Conservation (phyloP, 768 basidiomycete species). For the Collybia sp. region DNA sequence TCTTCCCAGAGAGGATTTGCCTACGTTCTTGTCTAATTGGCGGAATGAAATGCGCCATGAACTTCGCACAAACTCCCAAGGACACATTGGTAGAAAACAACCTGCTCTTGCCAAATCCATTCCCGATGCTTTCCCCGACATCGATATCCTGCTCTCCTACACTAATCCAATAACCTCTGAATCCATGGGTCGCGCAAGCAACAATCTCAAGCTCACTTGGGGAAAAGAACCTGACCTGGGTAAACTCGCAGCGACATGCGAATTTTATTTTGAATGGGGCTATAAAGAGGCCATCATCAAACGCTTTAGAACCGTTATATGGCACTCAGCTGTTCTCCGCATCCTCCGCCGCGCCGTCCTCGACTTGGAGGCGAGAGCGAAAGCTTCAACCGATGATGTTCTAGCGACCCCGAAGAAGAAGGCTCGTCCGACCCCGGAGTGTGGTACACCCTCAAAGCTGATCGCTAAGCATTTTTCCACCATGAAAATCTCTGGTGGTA, state of each 20-base stretch:
- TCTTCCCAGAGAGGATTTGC: slow-evolving; percentile 37
- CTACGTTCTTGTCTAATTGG: slow-evolving; percentile 59
- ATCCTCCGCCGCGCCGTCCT: slow-evolving; percentile 64
- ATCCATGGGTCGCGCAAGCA: slow-evolving; percentile 37
- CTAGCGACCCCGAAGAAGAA: slow-evolving; percentile 38
- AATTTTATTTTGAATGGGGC: slow-evolving; percentile 92
- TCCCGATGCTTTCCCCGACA: slow-evolving; percentile 62
- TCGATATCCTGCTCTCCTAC: slow-evolving; percentile 76
- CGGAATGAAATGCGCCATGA: slow-evolving; percentile 55
- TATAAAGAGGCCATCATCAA: slow-evolving; percentile 78
- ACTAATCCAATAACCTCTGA: slow-evolving; percentile 74
- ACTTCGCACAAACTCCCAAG: slow-evolving; percentile 63
- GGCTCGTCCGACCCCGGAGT: slow-evolving; percentile 13
- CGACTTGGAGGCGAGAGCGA: slow-evolving; percentile 31
- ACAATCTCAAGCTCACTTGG: slow-evolving; percentile 36
- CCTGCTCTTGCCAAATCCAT: slow-evolving; percentile 60
- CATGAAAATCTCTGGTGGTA: slow-evolving; percentile 25
- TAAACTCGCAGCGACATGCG: slow-evolving; percentile 74
- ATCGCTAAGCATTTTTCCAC: slow-evolving; percentile 54
- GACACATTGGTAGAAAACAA: slow-evolving; percentile 60
- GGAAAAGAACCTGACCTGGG: slow-evolving; percentile 63
- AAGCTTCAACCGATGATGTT: not conserved
- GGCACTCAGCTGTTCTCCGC: slow-evolving; percentile 69
- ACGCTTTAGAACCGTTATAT: slow-evolving; percentile 79
- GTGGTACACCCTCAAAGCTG: slow-evolving; percentile 50